Conservation (phyloP, 2,329 filamentous ascomycete species). For the Paecilomyces sp. region DNA sequence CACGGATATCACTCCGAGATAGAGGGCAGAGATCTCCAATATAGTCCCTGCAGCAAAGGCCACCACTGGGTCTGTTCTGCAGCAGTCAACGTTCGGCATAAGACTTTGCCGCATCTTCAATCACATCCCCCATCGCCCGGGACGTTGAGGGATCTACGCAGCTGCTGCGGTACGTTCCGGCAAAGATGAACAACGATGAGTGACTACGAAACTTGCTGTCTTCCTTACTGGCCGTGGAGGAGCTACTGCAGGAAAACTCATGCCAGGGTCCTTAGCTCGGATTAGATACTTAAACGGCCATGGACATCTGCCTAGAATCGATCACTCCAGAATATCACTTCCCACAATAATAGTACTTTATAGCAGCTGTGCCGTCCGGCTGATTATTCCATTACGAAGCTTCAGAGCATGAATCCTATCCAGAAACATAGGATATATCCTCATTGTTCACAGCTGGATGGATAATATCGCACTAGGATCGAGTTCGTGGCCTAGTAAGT, state of each 20-base stretch:
- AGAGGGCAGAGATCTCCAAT: not conserved
- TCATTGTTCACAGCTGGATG: not conserved
- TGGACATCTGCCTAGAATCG: not conserved
- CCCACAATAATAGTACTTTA: not conserved
- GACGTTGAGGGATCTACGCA: not conserved
- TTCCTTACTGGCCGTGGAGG: not conserved
- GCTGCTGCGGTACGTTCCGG: not conserved
- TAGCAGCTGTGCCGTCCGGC: not conserved
- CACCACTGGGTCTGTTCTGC: not conserved
- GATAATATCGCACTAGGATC: not conserved
- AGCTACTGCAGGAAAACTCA: not conserved
- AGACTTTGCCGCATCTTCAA: slow-evolving; percentile 3
- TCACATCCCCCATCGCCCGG: slow-evolving; percentile 6
- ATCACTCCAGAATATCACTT: not conserved
- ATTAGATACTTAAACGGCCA: not conserved
- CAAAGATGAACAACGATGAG: not conserved
- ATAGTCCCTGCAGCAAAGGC: not conserved
- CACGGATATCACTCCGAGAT: not conserved
- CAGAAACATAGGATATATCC: not conserved
- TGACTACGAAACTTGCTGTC: not conserved
- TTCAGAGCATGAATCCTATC: not conserved
- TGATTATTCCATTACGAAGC: not conserved
- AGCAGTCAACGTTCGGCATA: not conserved
- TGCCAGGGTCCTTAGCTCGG: not conserved
- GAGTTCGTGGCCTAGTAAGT: not conserved